Conservation (phyloP, 73 alveolate genomes). For the Paramecium sexaurelia region DNA sequence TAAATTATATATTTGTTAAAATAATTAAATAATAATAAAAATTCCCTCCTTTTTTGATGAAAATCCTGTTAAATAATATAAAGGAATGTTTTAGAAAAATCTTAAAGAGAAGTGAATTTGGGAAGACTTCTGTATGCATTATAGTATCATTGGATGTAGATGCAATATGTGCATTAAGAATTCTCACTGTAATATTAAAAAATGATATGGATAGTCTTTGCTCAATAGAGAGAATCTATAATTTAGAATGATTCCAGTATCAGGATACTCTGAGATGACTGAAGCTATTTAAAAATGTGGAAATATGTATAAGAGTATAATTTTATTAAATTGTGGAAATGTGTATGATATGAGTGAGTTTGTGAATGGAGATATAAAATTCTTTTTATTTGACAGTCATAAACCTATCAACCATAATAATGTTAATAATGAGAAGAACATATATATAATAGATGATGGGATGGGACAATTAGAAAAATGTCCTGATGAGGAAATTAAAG, state of each 20-base stretch:
- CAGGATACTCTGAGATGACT: constrained; percentile 32
- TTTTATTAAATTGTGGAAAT: constrained; percentile 47
- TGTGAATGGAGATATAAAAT: not conserved
- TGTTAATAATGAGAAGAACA: not conserved
- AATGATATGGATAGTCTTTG: not conserved
- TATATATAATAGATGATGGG: constrained; percentile 47
- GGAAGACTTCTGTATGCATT: constrained; percentile 45
- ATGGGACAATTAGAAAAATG: constrained; percentile 26
- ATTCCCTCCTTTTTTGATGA: constrained; percentile 29
- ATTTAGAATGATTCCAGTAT: constrained; percentile 30
- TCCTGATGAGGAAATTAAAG: constrained; percentile 40
- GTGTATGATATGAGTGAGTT: constrained; percentile 38
- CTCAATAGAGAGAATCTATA: constrained; percentile 30
- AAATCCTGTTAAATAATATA: constrained; percentile 33
- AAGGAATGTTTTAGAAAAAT: constrained; percentile 21
- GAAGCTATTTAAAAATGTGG: constrained; percentile 1
- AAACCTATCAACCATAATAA: constrained; percentile 7
- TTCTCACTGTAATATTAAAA: not conserved
- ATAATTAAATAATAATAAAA: not conserved
- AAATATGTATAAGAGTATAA: not conserved
- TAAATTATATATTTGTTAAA: not conserved
- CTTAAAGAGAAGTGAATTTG: constrained; percentile 42
- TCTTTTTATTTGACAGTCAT: constrained; percentile 37
- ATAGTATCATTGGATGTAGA: constrained; percentile 47
- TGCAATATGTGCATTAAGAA: constrained; percentile 40